Percentiles rank a stretch among this genome's conserved stretches.
Conservation (phyloP, 352 stramenopile species). For the Achlya hypogyna region DNA sequence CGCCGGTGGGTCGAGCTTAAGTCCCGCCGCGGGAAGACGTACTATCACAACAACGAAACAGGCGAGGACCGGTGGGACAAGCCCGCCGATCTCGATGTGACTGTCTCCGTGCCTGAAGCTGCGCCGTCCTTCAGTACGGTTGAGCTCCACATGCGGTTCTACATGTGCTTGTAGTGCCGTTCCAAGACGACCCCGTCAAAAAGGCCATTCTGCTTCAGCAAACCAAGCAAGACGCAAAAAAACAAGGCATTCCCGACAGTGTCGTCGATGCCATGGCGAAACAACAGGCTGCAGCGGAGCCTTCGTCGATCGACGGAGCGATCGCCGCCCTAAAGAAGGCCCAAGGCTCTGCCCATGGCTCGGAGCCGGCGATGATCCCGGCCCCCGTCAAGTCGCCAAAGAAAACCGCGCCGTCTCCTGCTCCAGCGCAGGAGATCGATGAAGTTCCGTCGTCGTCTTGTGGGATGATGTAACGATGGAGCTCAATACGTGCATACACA, state of each 20-base stretch:
- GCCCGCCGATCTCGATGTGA: constrained; percentile 47
- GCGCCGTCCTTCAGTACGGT: constrained; percentile 3
- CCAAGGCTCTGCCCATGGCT: neutral
- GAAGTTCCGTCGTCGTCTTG: too few species aligned
- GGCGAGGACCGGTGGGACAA: constrained; percentile 72
- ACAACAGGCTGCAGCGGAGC: constrained; percentile 24
- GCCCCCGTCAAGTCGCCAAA: too few species aligned
- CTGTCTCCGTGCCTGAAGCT: constrained; percentile 31
- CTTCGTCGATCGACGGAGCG: constrained; percentile 18
- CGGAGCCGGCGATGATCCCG: too few species aligned
- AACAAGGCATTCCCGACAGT: constrained; percentile 53
- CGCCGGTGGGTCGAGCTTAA: constrained; percentile 49
- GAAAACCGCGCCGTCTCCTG: too few species aligned
- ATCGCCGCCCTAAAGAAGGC: constrained; percentile 23
- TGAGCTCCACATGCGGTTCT: neutral
- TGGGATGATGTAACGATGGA: too few species aligned
- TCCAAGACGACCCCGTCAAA: constrained; percentile 61
- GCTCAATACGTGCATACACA: too few species aligned
- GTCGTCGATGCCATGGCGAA: constrained; percentile 42
- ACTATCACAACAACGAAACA: constrained; percentile 79
- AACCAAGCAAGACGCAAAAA: constrained; percentile 58
- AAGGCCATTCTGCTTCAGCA: constrained; percentile 69
- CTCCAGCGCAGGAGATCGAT: too few species aligned
- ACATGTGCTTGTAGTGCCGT: constrained; percentile 38
- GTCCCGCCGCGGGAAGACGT: constrained; percentile 53